These are phyloP conservation scores for Populus pruinosa DNA, from an alignment of 345 rosid genomes.

Conservation along the genomic window DNA sequence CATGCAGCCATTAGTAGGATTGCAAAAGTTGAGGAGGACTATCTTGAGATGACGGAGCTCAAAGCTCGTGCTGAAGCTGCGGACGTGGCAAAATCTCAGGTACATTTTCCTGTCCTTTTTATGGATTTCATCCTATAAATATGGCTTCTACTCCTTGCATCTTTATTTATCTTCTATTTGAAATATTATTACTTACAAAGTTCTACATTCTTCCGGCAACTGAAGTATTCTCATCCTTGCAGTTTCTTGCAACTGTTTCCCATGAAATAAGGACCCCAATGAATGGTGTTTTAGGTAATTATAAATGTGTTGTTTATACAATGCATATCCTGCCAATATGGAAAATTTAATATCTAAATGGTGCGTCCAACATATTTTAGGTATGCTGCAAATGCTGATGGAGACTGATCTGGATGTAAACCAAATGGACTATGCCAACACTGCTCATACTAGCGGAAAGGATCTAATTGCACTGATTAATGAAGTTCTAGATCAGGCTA, in stretches of 20 bases:
- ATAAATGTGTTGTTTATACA: conserved; percentile 7
- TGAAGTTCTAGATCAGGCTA: conserved; percentile 95
- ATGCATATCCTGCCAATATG: conserved; percentile 4
- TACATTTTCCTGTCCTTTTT: conserved; percentile 20
- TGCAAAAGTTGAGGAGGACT: conserved; percentile 73
- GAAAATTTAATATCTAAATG: conserved; percentile 6
- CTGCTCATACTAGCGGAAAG: conserved; percentile 85
- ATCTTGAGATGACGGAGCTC: conserved; percentile 67
- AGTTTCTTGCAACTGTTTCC: conserved; percentile 97
- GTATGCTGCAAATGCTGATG: conserved; percentile 94
- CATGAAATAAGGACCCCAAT: conserved; percentile 97
- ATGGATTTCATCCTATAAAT: not conserved
- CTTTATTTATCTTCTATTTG: not conserved
- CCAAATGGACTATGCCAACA: conserved; percentile 79
- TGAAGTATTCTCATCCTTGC: conserved; percentile 30
- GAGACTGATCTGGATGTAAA: conserved; percentile 72
- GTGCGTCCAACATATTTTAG: conserved; percentile 35
- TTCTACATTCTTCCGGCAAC: not conserved
- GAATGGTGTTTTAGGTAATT: conserved; percentile 81
- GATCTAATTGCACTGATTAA: conserved; percentile 80
- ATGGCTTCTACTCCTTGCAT: not conserved
- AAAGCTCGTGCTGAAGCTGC: conserved; percentile 98
- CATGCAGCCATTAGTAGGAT: conserved; percentile 70
- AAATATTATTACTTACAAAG: not conserved
- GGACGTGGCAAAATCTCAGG: conserved; percentile 97